Evolutionary conservation across 2,329 filamentous ascomycete genomes (phyloP).

Genomic region (Sporothrix sp.): DNA sequence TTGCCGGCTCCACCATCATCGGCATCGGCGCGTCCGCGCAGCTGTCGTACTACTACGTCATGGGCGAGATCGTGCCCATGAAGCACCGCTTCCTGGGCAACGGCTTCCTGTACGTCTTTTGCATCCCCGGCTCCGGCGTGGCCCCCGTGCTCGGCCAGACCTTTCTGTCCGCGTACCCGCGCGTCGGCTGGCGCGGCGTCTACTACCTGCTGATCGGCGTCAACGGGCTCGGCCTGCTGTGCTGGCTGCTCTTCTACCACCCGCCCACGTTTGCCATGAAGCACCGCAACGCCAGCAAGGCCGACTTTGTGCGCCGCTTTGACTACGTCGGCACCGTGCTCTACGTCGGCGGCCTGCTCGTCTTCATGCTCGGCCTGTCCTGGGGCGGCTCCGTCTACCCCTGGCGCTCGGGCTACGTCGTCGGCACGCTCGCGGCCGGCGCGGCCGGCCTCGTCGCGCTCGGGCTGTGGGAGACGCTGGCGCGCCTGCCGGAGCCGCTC

Average conservation of each 20-base stretch:
- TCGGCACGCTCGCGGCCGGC: conserved; percentile 19
- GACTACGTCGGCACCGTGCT: conserved; percentile 26
- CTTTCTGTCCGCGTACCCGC: conserved; percentile 21
- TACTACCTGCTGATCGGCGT: conserved; percentile 25
- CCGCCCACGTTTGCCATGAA: conserved; percentile 27
- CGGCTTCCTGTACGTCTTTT: conserved; percentile 25
- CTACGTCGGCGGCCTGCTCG: conserved; percentile 23
- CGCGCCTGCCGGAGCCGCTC: conserved; percentile 26
- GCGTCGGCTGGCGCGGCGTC: conserved; percentile 23
- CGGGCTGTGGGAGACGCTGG: conserved; percentile 4
- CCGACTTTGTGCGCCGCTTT: conserved; percentile 22
- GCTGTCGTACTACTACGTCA: conserved; percentile 29
- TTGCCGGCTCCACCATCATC: conserved; percentile 28
- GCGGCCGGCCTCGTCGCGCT: background rate
- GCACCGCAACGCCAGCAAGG: conserved; percentile 21
- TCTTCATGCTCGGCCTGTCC: conserved; percentile 26
- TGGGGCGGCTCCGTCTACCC: conserved; percentile 26
- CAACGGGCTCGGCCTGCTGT: conserved; percentile 22
- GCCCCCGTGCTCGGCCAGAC: conserved; percentile 22
- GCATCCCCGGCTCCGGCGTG: conserved; percentile 23
- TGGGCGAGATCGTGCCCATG: conserved; percentile 32
- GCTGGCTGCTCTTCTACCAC: conserved; percentile 27
- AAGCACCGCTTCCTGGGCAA: conserved; percentile 27
- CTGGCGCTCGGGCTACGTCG: conserved; percentile 25
- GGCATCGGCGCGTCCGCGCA: conserved; percentile 29